A percentile compares a stretch with the other conserved stretches of the same genome.
Conservation (phyloP, 202 grass and related monocot species). For the Zizania palustris region DNA sequence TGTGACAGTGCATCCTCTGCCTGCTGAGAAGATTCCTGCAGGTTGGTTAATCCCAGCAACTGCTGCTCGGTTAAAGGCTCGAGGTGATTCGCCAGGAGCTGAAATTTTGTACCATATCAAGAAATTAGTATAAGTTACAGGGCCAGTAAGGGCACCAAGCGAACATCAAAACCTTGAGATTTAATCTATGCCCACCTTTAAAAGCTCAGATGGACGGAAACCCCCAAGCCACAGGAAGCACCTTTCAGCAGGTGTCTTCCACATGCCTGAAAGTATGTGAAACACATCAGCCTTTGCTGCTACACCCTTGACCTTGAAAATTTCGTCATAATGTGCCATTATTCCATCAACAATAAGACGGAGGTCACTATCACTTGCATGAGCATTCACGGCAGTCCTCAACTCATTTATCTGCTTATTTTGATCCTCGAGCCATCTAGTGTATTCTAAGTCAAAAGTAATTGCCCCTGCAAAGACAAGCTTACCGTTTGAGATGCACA, state of each 20-base stretch:
- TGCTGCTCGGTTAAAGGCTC: constrained; percentile 79
- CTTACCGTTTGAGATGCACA: constrained; percentile 27
- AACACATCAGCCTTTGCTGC: constrained; percentile 75
- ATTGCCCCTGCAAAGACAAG: constrained; percentile 53
- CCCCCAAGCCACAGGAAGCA: constrained; percentile 80
- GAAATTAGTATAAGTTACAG: constrained; percentile 33
- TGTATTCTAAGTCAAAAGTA: constrained; percentile 70
- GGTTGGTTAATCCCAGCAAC: constrained; percentile 56
- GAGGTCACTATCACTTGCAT: constrained; percentile 75
- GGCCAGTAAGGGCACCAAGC: no score
- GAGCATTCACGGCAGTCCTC: constrained; percentile 71
- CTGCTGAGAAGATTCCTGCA: constrained; percentile 83
- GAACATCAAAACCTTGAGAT: background rate
- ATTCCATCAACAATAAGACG: constrained; percentile 67
- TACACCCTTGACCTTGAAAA: constrained; percentile 67
- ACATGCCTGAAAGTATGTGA: constrained; percentile 82
- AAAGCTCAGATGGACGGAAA: constrained; percentile 70
- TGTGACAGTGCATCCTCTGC: constrained; percentile 79
- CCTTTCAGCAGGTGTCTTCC: constrained; percentile 79
- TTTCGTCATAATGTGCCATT: constrained; percentile 72
- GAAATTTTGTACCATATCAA: constrained; percentile 19
- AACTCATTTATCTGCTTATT: constrained; percentile 74
- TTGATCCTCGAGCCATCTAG: constrained; percentile 75
- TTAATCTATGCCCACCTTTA: constrained; percentile 52
- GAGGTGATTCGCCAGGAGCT: constrained; percentile 67